Percentiles rank a stretch among this genome's conserved stretches.
Conservation (phyloP, 805 yeast genomes). For the Spathaspora hagerdaliae region DNA sequence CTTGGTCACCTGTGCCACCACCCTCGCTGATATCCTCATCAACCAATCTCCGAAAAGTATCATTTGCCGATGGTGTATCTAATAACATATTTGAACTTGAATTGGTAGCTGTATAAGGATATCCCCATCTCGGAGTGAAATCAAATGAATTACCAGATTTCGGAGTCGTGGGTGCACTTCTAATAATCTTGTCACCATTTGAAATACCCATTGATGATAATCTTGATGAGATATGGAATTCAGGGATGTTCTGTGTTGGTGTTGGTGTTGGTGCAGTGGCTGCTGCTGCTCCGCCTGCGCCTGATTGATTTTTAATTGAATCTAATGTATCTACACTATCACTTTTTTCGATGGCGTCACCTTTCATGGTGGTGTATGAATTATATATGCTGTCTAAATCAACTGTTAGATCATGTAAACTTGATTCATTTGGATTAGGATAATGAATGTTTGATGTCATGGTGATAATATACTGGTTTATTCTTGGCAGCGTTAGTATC, state of each 20-base stretch:
- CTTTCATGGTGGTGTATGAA: slow-evolving; percentile 11
- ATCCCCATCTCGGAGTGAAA: slow-evolving; percentile 16
- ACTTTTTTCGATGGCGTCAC: background rate
- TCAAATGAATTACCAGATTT: slow-evolving; percentile 26
- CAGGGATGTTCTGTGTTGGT: slow-evolving; percentile 4
- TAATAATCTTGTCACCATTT: slow-evolving; percentile 9
- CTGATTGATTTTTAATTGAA: slow-evolving; percentile 15
- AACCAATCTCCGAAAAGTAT: background rate
- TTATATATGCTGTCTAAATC: slow-evolving; percentile 25
- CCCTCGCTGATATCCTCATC: slow-evolving; percentile 1
- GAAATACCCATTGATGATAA: slow-evolving; percentile 16
- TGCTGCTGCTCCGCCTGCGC: slow-evolving; percentile 2
- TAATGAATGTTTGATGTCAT: background rate
- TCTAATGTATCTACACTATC: slow-evolving; percentile 26
- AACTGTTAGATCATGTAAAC: slow-evolving; percentile 14
- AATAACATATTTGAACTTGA: slow-evolving; percentile 34
- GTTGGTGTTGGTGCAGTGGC: background rate
- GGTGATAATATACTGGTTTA: background rate
- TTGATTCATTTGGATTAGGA: slow-evolving; percentile 3
- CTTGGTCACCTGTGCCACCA: slow-evolving; percentile 4
- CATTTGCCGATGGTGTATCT: slow-evolving; percentile 18
- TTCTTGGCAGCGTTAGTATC: too few relatives aligned
- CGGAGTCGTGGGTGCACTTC: slow-evolving; percentile 31
- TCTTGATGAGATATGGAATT: slow-evolving; percentile 20
- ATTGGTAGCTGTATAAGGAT: slow-evolving; percentile 23